Base-by-base conservation (phyloP, 768 basidiomycete genomes). In the Phaffia australis region DNA sequence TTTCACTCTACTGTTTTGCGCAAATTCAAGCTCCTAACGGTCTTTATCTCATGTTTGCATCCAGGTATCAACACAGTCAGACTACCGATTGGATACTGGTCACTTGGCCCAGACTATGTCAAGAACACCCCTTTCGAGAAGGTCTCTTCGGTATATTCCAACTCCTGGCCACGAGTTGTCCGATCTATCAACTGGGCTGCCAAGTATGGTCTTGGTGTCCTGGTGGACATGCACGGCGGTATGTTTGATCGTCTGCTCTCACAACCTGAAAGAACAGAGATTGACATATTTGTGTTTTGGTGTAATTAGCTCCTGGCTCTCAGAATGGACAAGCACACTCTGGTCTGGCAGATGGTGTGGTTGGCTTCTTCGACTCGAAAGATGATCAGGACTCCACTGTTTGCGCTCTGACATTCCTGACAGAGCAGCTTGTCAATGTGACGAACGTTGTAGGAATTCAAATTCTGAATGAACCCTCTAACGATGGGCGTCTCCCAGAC, bases 381-480 rank as follows among this genome's bases (percentile, higher is more conserved):
- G 47, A 50, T 9, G 51, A 55, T 50, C 32, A 54, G 56, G 27
- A 35, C 52, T 63, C 48, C 21, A 47, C 68, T 29, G 55, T 51
- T 61, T 25, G 56, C 56, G 52, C 60, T 48, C 32, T 65, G 30
- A 66, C 48, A 42, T 66, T 64, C 68, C 25, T 71, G 29, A 74
- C 73, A 3, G 67, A 72, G 50, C 73, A 75, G 54, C 66, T 76
- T 35, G 73, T 72, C 46, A 72, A 74, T n/a, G 74, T 73, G 29
- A 73, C 72, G 56, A 75, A 76, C 60, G 70, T 76, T 18, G 73
- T 76, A 42, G 75, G 75, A 21, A 72, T 76, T 49, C 66, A 76
- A 68, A 62, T 76, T 16, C 55, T 76, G 15, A 76, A 76, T 66
- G 74, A 76, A 64, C 74, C 75, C 1, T 47, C 63, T 42, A 73